These are phyloP conservation scores for Agrocybe pediades DNA, from an alignment of 768 basidiomycete genomes.

Conservation along the genomic window DNA sequence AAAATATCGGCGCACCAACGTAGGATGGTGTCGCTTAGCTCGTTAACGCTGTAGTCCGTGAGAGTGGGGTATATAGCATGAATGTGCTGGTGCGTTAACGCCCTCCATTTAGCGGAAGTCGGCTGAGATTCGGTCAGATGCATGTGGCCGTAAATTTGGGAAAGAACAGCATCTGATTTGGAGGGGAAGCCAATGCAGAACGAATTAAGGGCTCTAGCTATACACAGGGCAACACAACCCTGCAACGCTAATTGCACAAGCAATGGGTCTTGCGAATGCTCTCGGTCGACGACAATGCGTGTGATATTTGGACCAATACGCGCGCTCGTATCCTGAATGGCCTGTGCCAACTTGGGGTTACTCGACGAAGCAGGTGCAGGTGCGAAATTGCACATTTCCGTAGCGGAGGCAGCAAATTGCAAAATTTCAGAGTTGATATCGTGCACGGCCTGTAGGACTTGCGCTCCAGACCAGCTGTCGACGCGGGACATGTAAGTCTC, in stretches of 20 bases:
- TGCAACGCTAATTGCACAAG: slow-evolving; percentile 78
- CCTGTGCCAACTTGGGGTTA: slow-evolving; percentile 44
- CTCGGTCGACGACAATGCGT: slow-evolving; percentile 58
- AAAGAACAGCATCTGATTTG: slow-evolving; percentile 65
- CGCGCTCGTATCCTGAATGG: slow-evolving; percentile 59
- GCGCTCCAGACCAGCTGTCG: slow-evolving; percentile 75
- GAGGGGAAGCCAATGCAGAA: slow-evolving; percentile 78
- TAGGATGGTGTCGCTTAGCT: slow-evolving; percentile 73
- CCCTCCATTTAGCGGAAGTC: slow-evolving; percentile 76
- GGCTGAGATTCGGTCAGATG: slow-evolving; percentile 65
- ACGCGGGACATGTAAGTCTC: slow-evolving; percentile 76
- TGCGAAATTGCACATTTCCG: slow-evolving; percentile 63
- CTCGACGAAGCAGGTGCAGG: slow-evolving; percentile 36
- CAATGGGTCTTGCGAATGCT: slow-evolving; percentile 76
- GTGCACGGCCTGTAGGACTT: slow-evolving; percentile 76
- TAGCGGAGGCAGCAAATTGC: slow-evolving; percentile 77
- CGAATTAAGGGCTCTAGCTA: slow-evolving; percentile 64
- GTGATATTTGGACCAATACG: slow-evolving; percentile 67
- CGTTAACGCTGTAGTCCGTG: slow-evolving; percentile 65
- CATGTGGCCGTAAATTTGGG: slow-evolving; percentile 64
- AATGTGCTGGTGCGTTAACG: slow-evolving; percentile 70
- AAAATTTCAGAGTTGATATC: slow-evolving; percentile 81
- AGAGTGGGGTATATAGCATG: slow-evolving; percentile 68
- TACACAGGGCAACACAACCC: slow-evolving; percentile 66
- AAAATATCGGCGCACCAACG: slow-evolving; percentile 74